Evolutionary conservation across 179 eudicot species (phyloP).

Genomic region (Vitellaria paradoxa): DNA sequence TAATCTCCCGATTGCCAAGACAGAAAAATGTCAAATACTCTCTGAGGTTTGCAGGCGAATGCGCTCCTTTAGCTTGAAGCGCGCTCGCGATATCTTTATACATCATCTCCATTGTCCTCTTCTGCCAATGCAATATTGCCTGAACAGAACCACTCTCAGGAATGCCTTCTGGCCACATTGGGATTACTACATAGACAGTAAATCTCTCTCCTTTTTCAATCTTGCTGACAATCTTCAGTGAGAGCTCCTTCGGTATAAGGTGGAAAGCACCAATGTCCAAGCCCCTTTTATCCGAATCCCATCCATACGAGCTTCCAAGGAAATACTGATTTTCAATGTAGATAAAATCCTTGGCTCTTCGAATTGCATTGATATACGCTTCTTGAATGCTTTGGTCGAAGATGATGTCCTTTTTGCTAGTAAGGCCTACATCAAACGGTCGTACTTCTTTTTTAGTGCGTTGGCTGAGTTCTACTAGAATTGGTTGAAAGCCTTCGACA

Average conservation of each 20-base stretch:
- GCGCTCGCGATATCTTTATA: conserved; percentile 47
- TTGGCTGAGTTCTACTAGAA: neutral
- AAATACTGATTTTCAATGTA: conserved; percentile 74
- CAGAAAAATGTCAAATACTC: conserved; percentile 69
- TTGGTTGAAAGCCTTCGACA: conserved; percentile 31
- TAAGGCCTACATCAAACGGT: conserved; percentile 40
- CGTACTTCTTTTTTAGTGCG: conserved; percentile 8
- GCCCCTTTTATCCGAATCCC: conserved; percentile 33
- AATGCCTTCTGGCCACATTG: conserved; percentile 77
- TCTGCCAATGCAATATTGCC: conserved; percentile 60
- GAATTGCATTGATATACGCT: conserved; percentile 64
- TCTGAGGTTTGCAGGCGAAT: conserved; percentile 32
- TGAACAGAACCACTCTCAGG: conserved; percentile 56
- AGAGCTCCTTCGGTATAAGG: conserved; percentile 59
- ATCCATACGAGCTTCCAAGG: conserved; percentile 58
- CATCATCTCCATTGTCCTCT: no score
- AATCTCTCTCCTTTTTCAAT: conserved; percentile 54
- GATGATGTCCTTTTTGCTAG: conserved; percentile 42
- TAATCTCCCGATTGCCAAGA: conserved; percentile 58
- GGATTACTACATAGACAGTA: conserved; percentile 51
- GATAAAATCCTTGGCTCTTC: conserved; percentile 60
- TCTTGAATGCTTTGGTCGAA: conserved; percentile 71
- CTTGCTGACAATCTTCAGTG: conserved; percentile 61
- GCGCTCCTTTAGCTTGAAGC: conserved; percentile 26
- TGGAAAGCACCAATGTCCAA: conserved; percentile 53